Evolutionary conservation across 176 grass and related monocot species (phyloP).

Genomic region (Cenchrus fungigraminus): DNA sequence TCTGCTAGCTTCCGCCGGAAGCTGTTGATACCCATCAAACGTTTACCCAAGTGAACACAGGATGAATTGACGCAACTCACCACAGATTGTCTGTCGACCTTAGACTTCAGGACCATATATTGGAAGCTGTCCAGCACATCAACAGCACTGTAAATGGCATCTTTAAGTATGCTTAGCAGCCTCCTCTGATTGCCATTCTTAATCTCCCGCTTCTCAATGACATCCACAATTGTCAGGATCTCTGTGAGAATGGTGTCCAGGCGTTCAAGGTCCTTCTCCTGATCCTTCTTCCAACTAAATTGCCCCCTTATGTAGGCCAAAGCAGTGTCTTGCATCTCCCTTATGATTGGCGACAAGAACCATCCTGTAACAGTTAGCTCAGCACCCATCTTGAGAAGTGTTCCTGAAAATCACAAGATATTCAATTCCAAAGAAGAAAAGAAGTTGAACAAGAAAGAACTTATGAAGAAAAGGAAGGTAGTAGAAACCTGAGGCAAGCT

Average conservation of each 20-base stretch:
- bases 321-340: slow-evolving; percentile 52
- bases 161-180: slow-evolving; percentile 60
- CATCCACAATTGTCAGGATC: slow-evolving; percentile 46
- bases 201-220: slow-evolving; percentile 52
- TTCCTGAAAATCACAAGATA: slow-evolving; percentile 19
- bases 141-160: slow-evolving; percentile 59
- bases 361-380: slow-evolving; percentile 57
- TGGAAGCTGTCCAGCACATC: slow-evolving; percentile 65
- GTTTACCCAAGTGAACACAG: slow-evolving; percentile 37
- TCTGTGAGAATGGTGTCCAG: slow-evolving; percentile 55
- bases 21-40: slow-evolving; percentile 22
- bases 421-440: slow-evolving; percentile 15
- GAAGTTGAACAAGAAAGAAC: slow-evolving; percentile 9
- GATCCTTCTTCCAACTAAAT: slow-evolving; percentile 48
- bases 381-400: slow-evolving; percentile 23
- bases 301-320: slow-evolving; percentile 57
- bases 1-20: slow-evolving; percentile 45
- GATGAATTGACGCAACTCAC: slow-evolving; percentile 26
- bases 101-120: slow-evolving; percentile 57
- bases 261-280: slow-evolving; percentile 54
- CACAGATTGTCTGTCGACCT: slow-evolving; percentile 28
- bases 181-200: slow-evolving; percentile 48
- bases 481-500: neutral
- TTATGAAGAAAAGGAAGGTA: slow-evolving; percentile 3
- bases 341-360: slow-evolving; percentile 64